Base-by-base conservation (phyloP, 2,329 filamentous ascomycete genomes). In the Chaetomium globosum region DNA sequence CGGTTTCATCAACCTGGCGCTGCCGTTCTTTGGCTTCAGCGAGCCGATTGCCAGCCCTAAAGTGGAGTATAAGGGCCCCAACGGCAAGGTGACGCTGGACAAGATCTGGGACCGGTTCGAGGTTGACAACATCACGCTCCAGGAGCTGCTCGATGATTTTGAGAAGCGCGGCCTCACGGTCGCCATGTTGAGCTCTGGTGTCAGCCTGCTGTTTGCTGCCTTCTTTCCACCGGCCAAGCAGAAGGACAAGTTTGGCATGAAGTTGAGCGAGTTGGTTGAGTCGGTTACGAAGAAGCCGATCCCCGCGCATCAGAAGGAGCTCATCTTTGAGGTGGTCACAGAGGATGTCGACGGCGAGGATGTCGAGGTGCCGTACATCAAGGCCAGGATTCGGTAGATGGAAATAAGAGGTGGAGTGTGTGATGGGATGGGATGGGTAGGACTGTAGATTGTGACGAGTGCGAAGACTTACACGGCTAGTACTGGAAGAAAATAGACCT, bases 51-150 rank as follows among this genome's bases (percentile, higher is more conserved):
- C 89, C 5, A 97, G 92, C 72, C 92, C 93, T 33, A 98, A 97
- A 85, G 91, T 94, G 69, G 91, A 87, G 73, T 99, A 98, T 80
- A 82, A 88, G 75, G 90, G 92, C 26, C 89, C 89, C 60, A 80
- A 91, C 51, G 91, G 90, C 74, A 89, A 90, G 72, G 91, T 96
- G 21, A 87, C 84, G 28, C 88, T 99, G 72, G 95, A 99, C 82
- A 96, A 96, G 83, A 89, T 99, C 62, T 99, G 95, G 95, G 95
- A 98, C 78, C 90, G 95, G 48, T 98, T 98, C 73, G 93, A 98
- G 81, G 83, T 97, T 43, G 85, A 90, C 19, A 87, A 99, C 75
- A 87, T 97, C 59, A 94, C 93, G 2, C 82, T 99, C 59, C 83
- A 86, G 74, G 88, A 98, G 76, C 91, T 99, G 73, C 78, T 98